Evolutionary conservation across 768 basidiomycete species (phyloP).

Genomic region (Mycena maculata): DNA sequence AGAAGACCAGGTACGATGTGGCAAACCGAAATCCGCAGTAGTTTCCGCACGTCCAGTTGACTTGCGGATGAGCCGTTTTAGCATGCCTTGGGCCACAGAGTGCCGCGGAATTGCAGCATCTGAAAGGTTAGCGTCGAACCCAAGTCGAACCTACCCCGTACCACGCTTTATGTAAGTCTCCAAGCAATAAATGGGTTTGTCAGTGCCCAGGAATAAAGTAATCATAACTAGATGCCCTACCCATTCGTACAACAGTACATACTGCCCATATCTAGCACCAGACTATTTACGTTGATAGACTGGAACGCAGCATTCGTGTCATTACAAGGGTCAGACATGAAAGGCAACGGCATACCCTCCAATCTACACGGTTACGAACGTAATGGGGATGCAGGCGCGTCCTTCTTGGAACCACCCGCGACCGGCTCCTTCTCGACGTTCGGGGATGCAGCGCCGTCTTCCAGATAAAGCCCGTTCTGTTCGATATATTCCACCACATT

Average conservation of each 20-base stretch:
- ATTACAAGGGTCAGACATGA: slow-evolving; percentile 11
- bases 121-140: slow-evolving; percentile 22
- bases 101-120: slow-evolving; percentile 26
- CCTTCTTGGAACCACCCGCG: slow-evolving; percentile 45
- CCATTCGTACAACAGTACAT: slow-evolving; percentile 36
- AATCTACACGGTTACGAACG: slow-evolving; percentile 26
- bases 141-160: not conserved
- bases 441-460: slow-evolving; percentile 58
- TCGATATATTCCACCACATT: slow-evolving; percentile 96
- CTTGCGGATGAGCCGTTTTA: slow-evolving; percentile 25
- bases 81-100: slow-evolving; percentile 14
- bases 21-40: slow-evolving; percentile 25
- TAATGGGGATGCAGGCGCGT: slow-evolving; percentile 34
- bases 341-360: slow-evolving; percentile 32
- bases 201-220: slow-evolving; percentile 29
- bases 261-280: slow-evolving; percentile 33
- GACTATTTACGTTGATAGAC: slow-evolving; percentile 31
- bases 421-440: slow-evolving; percentile 43
- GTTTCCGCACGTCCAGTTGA: slow-evolving; percentile 28
- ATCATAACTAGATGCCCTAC: slow-evolving; percentile 36
- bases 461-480: slow-evolving; percentile 79
- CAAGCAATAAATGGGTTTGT: slow-evolving; percentile 5
- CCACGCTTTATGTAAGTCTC: slow-evolving; percentile 17
- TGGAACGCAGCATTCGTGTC: slow-evolving; percentile 20
- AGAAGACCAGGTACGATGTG: slow-evolving; percentile 25